These are phyloP conservation scores for Malus sylvestris DNA, from an alignment of 306 rosid genomes.

Conservation along the genomic window DNA sequence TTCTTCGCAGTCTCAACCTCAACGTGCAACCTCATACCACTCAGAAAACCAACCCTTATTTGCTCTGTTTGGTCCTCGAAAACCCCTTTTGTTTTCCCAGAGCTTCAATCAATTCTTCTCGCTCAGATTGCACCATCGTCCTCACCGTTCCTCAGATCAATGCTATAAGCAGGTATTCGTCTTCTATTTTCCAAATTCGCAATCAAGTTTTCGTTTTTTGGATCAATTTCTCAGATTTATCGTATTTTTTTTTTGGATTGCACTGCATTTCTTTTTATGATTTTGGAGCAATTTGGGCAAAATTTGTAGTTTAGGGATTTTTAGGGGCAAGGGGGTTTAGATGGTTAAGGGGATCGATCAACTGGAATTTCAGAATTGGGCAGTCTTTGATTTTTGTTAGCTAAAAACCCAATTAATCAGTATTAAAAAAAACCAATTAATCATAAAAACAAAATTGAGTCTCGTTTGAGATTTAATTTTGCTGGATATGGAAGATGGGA, in stretches of 20 bases:
- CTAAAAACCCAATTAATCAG: neutral
- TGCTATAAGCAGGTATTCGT: constrained; percentile 13
- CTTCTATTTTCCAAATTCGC: neutral
- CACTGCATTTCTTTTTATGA: neutral
- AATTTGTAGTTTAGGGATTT: neutral
- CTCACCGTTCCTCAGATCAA: constrained; percentile 30
- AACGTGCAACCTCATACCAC: constrained; percentile 20
- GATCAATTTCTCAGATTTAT: neutral
- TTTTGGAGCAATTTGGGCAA: neutral
- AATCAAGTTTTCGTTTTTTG: neutral
- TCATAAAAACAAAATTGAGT: neutral
- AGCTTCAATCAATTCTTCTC: neutral
- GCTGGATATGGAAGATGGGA: neutral
- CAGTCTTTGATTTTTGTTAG: neutral
- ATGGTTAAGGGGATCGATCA: neutral
- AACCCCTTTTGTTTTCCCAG: neutral
- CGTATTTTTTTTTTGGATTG: neutral
- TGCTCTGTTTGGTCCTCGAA: neutral
- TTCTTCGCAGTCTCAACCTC: neutral
- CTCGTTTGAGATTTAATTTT: neutral
- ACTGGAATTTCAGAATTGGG: neutral
- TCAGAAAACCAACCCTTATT: neutral
- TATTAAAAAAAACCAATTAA: neutral
- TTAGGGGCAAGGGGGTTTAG: neutral
- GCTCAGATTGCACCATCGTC: neutral